Evolutionary conservation across 2,329 filamentous ascomycete species (phyloP).

Genomic region (Cryphonectria naterciae): DNA sequence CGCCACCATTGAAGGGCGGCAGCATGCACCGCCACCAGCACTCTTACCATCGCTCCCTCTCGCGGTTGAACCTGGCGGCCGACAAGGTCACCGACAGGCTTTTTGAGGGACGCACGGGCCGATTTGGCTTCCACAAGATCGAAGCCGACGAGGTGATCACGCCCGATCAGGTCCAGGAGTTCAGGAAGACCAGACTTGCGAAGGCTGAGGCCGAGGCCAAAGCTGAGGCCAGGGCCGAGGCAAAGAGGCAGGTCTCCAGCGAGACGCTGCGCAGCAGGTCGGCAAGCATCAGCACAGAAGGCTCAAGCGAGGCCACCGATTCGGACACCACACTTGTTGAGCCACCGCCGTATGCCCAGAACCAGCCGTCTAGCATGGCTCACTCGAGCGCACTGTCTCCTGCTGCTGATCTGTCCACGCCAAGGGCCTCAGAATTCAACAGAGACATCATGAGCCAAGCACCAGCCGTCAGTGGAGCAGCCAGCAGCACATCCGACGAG

Average conservation of each 20-base stretch:
- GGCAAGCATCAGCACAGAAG: constrained; percentile 31
- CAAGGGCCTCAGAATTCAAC: constrained; percentile 33
- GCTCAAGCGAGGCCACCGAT: constrained; percentile 13
- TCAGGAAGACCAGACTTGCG: constrained; percentile 46
- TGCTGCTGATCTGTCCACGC: constrained; percentile 36
- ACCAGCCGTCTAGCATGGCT: constrained; percentile 48
- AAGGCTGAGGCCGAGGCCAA: constrained; percentile 35
- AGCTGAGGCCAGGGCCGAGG: constrained; percentile 31
- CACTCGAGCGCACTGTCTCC: constrained; percentile 40
- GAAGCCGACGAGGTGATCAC: constrained; percentile 65
- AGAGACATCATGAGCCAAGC: constrained; percentile 26
- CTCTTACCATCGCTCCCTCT: constrained; percentile 27
- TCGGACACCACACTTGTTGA: constrained; percentile 47
- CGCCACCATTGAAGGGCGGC: neutral
- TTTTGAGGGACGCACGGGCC: constrained; percentile 52
- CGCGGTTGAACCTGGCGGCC: constrained; percentile 55
- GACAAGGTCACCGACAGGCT: constrained; percentile 60
- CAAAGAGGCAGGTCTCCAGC: constrained; percentile 33
- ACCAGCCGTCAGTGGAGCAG: constrained; percentile 9
- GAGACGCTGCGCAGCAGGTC: constrained; percentile 40
- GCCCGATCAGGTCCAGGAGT: constrained; percentile 53
- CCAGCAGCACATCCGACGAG: constrained; percentile 13
- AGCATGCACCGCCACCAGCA: constrained; percentile 19
- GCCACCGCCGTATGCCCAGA: constrained; percentile 55
- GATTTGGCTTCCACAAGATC: constrained; percentile 38